Base-by-base conservation (phyloP, 768 basidiomycete species). In the Mrakia hoshinonis region DNA sequence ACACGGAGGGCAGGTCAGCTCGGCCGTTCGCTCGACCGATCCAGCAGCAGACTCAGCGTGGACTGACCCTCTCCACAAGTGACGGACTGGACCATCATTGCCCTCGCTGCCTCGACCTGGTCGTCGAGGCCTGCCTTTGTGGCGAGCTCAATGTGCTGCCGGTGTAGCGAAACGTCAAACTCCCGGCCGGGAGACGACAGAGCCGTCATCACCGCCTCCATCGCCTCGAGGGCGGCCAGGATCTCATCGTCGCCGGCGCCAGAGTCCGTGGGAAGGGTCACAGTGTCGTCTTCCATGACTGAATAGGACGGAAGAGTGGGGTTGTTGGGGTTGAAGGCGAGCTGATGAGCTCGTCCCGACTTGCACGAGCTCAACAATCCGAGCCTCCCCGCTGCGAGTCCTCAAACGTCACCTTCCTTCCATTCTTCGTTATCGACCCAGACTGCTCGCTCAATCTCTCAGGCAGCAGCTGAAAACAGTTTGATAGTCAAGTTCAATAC, bases 111-210 rank as follows among this genome's bases (percentile, higher is more conserved):
- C 43, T 82, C 77, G 24, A 85, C 78, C 74, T 91, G 87, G 52
- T 84, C 82, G 13, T 86, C 83, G 81, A 87, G 82, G 68, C 83
- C 85, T 24, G 84, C 82, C 20, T 29, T 84, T 82, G 60, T 82
- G 4, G 87, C 84, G 4, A 90, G 80, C 54, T 81, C 82, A 70
- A 91, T 85, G 77, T 91, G 87, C 74, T 87, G 83, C 0, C 81
- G 82, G 81, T 92, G 90, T 0, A 87, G 81, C 31, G 81, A 77
- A n/a, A 87, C 77, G 74, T 88, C 67, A 54, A 72, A 48, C 43
- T 72, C 70, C 22, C 22, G 49, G 9, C 69, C 69, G 1, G 61
- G 62, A 18, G 9, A 6, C 22, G 13, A 13, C 10, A 70, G 61
- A 7, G 34, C 34, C 18, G 47, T 52, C 29, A 72, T 60, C 52